Percentiles rank a stretch among this genome's conserved stretches.
Evolutionary conservation across 2,329 filamentous ascomycete species (phyloP).

Genomic region (Celoporthe dispersa): DNA sequence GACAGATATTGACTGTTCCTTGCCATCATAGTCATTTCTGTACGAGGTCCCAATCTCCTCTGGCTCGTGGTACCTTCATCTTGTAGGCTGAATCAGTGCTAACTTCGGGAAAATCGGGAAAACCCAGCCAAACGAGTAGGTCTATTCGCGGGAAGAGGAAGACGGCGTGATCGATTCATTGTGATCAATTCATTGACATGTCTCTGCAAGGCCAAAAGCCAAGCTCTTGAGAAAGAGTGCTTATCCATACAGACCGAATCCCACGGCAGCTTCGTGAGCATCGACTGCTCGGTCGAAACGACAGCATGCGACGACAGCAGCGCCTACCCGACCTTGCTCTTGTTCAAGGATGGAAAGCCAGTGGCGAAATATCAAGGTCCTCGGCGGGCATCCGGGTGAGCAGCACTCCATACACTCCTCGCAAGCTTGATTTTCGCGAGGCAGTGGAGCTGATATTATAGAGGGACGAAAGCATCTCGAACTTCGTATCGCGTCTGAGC

Average conservation of each 20-base stretch:
- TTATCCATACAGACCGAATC: slow-evolving; percentile 18
- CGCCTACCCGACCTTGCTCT: slow-evolving; percentile 31
- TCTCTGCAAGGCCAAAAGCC: slow-evolving; percentile 24
- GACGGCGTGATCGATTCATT: neutral
- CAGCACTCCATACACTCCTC: neutral
- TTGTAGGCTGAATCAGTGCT: slow-evolving; percentile 2
- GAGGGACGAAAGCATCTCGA: slow-evolving; percentile 31
- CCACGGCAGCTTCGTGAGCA: slow-evolving; percentile 30
- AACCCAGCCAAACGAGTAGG: slow-evolving; percentile 26
- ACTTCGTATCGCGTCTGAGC: slow-evolving; percentile 35
- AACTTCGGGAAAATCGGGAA: neutral
- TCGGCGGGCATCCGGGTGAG: slow-evolving; percentile 31
- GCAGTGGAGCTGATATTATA: neutral
- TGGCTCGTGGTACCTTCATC: neutral
- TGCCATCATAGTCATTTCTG: slow-evolving; percentile 28
- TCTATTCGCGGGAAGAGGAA: neutral
- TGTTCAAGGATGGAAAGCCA: slow-evolving; percentile 31
- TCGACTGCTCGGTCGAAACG: slow-evolving; percentile 33
- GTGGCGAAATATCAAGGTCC: slow-evolving; percentile 33
- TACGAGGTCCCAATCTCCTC: slow-evolving; percentile 12
- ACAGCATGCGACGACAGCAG: slow-evolving; percentile 29
- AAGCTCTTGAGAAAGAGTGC: slow-evolving; percentile 34
- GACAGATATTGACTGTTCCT: neutral
- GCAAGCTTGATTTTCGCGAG: neutral
- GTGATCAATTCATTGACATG: slow-evolving; percentile 1